Percentiles rank a stretch among this genome's conserved stretches.
phyloP scores from a whole-genome alignment of 352 stramenopile genomes.

The Pythium dissimile region DNA sequence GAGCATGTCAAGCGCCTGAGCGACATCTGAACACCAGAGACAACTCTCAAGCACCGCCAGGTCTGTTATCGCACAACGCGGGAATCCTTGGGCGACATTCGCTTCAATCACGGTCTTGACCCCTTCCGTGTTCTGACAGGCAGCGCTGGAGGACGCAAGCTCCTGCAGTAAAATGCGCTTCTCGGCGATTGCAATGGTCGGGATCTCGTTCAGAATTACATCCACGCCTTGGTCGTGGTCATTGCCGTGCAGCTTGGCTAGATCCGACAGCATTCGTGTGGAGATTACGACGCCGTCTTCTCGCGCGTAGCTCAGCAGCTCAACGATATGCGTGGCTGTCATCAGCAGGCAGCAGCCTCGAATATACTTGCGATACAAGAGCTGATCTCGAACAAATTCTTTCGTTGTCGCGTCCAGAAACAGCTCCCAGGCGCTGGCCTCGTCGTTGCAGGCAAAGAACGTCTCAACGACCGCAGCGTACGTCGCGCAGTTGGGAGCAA shows the following conservation, averaged over 20 bases:
- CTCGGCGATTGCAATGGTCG: conserved; percentile 22
- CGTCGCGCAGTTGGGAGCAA: conserved; percentile 54
- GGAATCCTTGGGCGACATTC: conserved; percentile 36
- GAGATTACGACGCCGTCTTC: conserved; percentile 52
- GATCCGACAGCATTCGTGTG: conserved; percentile 44
- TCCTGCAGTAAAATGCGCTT: conserved; percentile 45
- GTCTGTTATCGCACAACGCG: conserved; percentile 44
- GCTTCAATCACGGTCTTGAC: conserved; percentile 36
- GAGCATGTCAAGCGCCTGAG: conserved; percentile 30
- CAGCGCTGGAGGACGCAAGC: conserved; percentile 56
- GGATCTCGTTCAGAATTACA: conserved; percentile 40
- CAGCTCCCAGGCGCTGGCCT: conserved; percentile 47
- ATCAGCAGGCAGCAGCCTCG: conserved; percentile 53
- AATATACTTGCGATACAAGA: conserved; percentile 68
- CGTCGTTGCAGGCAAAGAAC: conserved; percentile 61
- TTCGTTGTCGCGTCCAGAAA: conserved; percentile 36
- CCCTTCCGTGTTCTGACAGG: conserved; percentile 40
- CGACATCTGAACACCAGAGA: conserved; percentile 31
- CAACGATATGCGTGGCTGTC: conserved; percentile 48
- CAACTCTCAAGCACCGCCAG: conserved; percentile 58
- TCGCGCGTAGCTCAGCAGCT: conserved; percentile 40
- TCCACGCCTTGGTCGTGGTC: conserved; percentile 42
- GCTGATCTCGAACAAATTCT: conserved; percentile 33
- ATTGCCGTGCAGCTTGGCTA: conserved; percentile 56
- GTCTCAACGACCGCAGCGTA: conserved; percentile 68